These are phyloP conservation scores for Hamamelis virginiana DNA, from an alignment of 164 flowering plant genomes.

Conservation along the genomic window DNA sequence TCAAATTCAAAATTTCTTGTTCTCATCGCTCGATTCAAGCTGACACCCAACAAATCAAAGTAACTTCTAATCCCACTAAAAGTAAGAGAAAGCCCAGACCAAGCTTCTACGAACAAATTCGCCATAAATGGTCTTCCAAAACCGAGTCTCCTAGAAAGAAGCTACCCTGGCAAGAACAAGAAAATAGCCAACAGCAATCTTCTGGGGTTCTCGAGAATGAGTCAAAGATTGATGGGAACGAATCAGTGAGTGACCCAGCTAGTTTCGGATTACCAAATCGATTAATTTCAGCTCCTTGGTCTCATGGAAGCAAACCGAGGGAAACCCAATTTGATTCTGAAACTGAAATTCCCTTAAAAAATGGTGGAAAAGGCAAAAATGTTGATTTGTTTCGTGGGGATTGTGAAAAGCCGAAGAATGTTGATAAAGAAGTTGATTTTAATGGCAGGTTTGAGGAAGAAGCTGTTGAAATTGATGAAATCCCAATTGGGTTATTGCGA, in stretches of 20 bases:
- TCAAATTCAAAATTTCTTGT: no score
- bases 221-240: slow-evolving; percentile 4
- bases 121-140: no score
- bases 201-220: slow-evolving; percentile 3
- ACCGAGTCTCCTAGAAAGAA: no score
- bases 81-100: no score
- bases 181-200: slow-evolving; percentile 8
- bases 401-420: not conserved
- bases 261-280: slow-evolving; percentile 19
- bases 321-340: slow-evolving; percentile 20
- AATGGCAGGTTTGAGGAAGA: slow-evolving; percentile 6
- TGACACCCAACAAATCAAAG: no score
- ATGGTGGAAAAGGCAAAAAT: not conserved
- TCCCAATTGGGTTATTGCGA: slow-evolving; percentile 10
- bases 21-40: no score
- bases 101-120: no score
- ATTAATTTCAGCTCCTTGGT: slow-evolving; percentile 54
- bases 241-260: slow-evolving; percentile 17
- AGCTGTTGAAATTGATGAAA: slow-evolving; percentile 7
- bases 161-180: slow-evolving; percentile 10
- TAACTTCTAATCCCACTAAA: no score
- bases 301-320: slow-evolving; percentile 32
- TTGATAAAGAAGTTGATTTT: not conserved
- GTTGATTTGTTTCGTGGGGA: not conserved
- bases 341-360: slow-evolving; percentile 11